Evolutionary conservation across 176 grass and related monocot species (phyloP).

Genomic region (Urochloa ruziziensis): DNA sequence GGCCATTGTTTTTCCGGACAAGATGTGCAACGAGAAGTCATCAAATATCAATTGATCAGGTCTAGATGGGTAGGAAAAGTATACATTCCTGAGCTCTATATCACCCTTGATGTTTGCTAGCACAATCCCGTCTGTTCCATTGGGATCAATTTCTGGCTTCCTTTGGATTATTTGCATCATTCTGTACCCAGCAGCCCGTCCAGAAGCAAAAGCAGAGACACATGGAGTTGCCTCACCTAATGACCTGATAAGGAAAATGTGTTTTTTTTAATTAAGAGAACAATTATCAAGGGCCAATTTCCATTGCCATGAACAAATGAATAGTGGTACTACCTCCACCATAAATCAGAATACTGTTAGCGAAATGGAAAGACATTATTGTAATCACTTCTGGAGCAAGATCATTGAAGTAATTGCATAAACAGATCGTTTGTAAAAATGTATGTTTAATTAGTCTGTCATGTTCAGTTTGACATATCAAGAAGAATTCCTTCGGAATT

Average conservation of each 20-base stretch:
- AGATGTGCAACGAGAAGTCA: slow-evolving; percentile 21
- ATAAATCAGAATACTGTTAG: not conserved
- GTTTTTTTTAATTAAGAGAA: no score
- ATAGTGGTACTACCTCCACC: not conserved
- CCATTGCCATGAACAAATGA: not conserved
- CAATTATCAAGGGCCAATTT: not conserved
- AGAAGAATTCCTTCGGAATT: not conserved
- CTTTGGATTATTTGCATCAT: slow-evolving; percentile 47
- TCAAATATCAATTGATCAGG: slow-evolving; percentile 41
- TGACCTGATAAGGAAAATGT: not conserved
- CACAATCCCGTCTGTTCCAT: slow-evolving; percentile 24
- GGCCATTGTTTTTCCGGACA: slow-evolving; percentile 36
- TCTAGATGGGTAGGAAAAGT: slow-evolving; percentile 53
- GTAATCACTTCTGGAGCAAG: not conserved
- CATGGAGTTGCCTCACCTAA: slow-evolving; percentile 38
- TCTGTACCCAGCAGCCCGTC: slow-evolving; percentile 37
- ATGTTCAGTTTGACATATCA: not conserved
- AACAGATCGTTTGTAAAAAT: not conserved
- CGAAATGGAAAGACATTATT: not conserved
- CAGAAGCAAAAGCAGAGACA: slow-evolving; percentile 37
- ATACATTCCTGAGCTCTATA: slow-evolving; percentile 54
- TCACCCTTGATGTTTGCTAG: slow-evolving; percentile 39
- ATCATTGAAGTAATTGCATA: not conserved
- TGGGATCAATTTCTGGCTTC: slow-evolving; percentile 45
- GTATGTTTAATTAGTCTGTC: not conserved